phyloP scores from a whole-genome alignment of 164 flowering plant species.

The Vitis amurensis region DNA sequence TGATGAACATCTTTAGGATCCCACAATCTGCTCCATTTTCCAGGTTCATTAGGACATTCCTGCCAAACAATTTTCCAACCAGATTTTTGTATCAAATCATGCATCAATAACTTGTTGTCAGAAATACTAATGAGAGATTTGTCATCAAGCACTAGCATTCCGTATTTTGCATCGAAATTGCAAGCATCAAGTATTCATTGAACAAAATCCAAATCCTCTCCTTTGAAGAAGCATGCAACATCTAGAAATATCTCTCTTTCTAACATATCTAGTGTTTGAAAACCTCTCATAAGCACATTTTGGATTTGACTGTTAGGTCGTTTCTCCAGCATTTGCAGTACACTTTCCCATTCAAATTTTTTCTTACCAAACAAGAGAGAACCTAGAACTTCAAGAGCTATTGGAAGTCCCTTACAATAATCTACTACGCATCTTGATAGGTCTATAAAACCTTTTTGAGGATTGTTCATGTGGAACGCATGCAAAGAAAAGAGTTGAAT shows the following conservation, averaged over 20 bases:
- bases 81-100: constrained; percentile 11
- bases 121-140: background rate
- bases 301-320: background rate
- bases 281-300: background rate
- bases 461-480: constrained; percentile 1
- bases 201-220: background rate
- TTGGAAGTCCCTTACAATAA: constrained; percentile 7
- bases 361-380: background rate
- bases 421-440: background rate
- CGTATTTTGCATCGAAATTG: background rate
- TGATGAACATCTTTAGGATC: background rate
- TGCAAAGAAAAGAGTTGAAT: background rate
- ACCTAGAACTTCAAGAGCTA: constrained; percentile 5
- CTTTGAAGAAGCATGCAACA: constrained; percentile 10
- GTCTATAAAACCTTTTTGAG: background rate
- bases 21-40: constrained; percentile 19
- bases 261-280: background rate
- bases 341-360: background rate
- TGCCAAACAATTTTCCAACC: constrained; percentile 8
- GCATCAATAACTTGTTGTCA: background rate
- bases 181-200: background rate
- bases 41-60: constrained; percentile 3
- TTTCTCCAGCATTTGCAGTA: too few relatives aligned
- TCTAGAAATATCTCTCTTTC: constrained; percentile 1
- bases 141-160: background rate